Evolutionary conservation across 1,139 yeast species (phyloP), one percentile per base, ranked within the genome.

Genomic region (Kurtzmaniella quercitrusa): DNA sequence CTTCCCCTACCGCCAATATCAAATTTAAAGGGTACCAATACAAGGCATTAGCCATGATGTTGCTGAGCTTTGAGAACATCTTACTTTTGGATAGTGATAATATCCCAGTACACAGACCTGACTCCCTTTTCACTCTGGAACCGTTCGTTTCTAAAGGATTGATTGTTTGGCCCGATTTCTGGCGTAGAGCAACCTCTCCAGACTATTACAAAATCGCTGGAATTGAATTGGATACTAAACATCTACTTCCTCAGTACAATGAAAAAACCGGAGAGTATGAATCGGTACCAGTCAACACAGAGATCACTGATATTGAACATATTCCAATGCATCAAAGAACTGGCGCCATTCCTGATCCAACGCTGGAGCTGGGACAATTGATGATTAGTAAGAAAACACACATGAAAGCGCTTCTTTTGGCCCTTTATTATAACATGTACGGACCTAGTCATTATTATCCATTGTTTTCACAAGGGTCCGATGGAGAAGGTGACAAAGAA

Each of bases 401-500:
- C 60, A 70, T 79, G 45, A 75, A 76, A 51, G 79, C 87, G 10
- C 63, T 88, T 44, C 59, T 87, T 43, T 63, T 89, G 44, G 81
- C 95, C 0, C 63, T 85, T 33, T 88, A 87, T 63, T 89, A 88
- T 64, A 89, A 88, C 57, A 62, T 85, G 36, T 84, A 79, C 57
- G 96, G 96, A 0, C 94, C 93, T 5, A 74, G 76, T 15, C 81
- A 81, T 65, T 89, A 77, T 58, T 89, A 88, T 61, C 94, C 94
- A n/a, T 72, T 89, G 40, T 77, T 89, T 44, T 82, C 93, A 1
- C 95, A 88, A 63, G 91, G 91, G 12, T 80, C 87, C 0, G 85
- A 82, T 46, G 96, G 96, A 38, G 95, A 87, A 65, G 96, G 96
- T 48, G 96, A 89, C 60, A 89, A 88, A 59, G 96, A 89, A 58